Evolutionary conservation across 176 grass and related monocot genomes (phyloP), one percentile per base, ranked within the genome.

Genomic region (Musa schizocarpa): DNA sequence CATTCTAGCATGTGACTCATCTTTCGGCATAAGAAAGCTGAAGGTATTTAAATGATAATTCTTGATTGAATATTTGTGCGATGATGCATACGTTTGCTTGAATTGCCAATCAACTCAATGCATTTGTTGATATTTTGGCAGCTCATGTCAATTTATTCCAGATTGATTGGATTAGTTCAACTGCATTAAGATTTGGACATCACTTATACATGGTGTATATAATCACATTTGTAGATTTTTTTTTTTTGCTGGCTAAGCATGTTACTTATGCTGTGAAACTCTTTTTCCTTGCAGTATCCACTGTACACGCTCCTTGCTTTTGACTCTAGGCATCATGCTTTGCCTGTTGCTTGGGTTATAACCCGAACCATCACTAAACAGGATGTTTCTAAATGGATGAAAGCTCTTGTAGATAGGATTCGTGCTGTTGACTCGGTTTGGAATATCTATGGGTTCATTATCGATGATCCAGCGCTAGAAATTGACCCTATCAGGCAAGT

Each of bases 271-370:
- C 8, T 49, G 9, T 75, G 12, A 61, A 8, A 19, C 2, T 75
- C 13, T 63, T 50, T 62, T 29, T 67, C 79, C 13, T 65, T 88
- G 87, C 87, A 92, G 89, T 90, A 96, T 84, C 93, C 93, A 0
- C 81, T 96, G 66, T 83, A 86, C 81, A 96, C 93, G 0, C 62
- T 96, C 66, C 89, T 96, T 85, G 93, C 59, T 58, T 96, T 92
- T 63, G 93, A 96, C 79, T 96, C 89, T 50, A 90, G 85, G 53
- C 88, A 88, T 53, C 89, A 96, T 59, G 89, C 85, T 63, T 57
- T 96, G 24, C 93, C 93, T 64, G 87, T 92, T 74, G 93, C 93
- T 58, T 96, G 93, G 89, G 67, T 96, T 84, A 90, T 96, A 92
- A 96, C 84, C 53, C 82, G 93, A 71, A 90, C 89, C 19, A 91